Conservation (phyloP, 1,284 basidiomycete species). For the Fistulinella cinereoalba region DNA sequence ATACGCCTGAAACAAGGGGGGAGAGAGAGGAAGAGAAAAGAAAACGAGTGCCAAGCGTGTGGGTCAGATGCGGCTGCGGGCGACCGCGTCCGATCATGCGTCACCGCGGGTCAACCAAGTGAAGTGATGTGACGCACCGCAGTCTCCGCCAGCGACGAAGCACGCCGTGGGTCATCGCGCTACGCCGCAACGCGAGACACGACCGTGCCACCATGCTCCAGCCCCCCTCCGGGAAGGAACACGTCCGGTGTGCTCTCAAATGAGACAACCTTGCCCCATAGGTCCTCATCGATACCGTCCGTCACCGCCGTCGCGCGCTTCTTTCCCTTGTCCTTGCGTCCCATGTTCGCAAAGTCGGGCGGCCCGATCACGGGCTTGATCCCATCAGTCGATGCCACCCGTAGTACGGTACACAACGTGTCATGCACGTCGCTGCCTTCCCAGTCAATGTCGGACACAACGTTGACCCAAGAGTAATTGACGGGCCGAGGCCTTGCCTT, state of each 20-base stretch:
- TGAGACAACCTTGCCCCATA: constrained; percentile 30
- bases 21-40: constrained; percentile 1
- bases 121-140: background rate
- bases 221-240: constrained; percentile 32
- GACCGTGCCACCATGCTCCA: constrained; percentile 31
- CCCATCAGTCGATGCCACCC: constrained; percentile 45
- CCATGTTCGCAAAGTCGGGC: constrained; percentile 19
- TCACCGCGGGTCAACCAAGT: background rate
- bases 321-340: constrained; percentile 27
- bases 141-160: background rate
- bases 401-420: constrained; percentile 55
- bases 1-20: constrained; percentile 1
- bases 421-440: constrained; percentile 74
- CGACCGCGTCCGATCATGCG: background rate
- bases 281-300: constrained; percentile 27
- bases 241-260: constrained; percentile 42
- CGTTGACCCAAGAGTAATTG: constrained; percentile 72
- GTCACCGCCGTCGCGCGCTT: constrained; percentile 3
- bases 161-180: no score
- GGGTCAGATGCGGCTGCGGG: background rate
- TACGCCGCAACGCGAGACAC: constrained; percentile 33
- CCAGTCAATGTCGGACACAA: constrained; percentile 73
- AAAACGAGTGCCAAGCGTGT: background rate
- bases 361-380: constrained; percentile 42
- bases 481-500: constrained; percentile 39